Percentiles rank a stretch among this genome's conserved stretches.
phyloP scores from a whole-genome alignment of 148 eudicot genomes.

The Rhododendron henanense region DNA sequence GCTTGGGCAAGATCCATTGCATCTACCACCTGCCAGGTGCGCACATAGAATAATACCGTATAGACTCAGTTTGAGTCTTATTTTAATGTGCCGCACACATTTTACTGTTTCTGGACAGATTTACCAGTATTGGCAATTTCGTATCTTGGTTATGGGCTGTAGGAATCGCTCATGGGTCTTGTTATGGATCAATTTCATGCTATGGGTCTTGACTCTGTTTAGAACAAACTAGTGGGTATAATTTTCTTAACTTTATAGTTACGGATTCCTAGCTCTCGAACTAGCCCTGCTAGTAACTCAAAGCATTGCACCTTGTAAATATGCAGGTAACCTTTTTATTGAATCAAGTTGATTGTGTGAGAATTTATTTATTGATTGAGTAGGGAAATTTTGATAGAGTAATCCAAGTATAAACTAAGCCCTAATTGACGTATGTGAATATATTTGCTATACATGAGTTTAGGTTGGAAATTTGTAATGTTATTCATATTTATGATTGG shows the following conservation, averaged over 20 bases:
- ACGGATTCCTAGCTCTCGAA: background rate
- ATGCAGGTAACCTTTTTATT: background rate
- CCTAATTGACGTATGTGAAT: too few relatives aligned
- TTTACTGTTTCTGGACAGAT: background rate
- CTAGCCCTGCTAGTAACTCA: background rate
- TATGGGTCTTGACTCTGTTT: background rate
- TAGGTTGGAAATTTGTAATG: too few relatives aligned
- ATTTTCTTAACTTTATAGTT: background rate
- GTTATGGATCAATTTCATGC: background rate
- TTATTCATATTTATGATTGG: too few relatives aligned
- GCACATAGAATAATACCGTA: background rate
- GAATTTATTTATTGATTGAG: background rate
- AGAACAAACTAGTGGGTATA: background rate
- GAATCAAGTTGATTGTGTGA: background rate
- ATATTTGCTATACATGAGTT: too few relatives aligned
- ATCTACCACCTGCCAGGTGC: conserved; percentile 61
- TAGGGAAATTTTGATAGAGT: background rate
- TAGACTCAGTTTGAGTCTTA: background rate
- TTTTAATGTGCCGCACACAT: background rate
- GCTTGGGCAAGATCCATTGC: conserved; percentile 82
- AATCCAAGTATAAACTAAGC: too few relatives aligned
- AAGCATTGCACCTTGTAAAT: background rate
- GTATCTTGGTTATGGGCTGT: background rate
- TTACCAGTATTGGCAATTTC: background rate
- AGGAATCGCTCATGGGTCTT: background rate